Evolutionary conservation across 768 basidiomycete species (phyloP).

Genomic region (Phylloporus sp.): DNA sequence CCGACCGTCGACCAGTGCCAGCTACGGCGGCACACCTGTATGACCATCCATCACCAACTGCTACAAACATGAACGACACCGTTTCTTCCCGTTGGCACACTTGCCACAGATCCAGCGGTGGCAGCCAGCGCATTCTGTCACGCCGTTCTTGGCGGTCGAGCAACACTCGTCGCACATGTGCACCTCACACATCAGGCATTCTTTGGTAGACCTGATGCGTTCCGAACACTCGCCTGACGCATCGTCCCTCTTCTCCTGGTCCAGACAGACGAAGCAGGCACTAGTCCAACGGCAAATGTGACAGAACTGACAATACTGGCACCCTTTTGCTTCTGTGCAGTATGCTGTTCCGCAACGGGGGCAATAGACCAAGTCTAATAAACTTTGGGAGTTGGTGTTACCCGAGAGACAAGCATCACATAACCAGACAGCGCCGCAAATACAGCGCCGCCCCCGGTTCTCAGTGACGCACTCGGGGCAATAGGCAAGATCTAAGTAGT

Average conservation of each 20-base stretch:
- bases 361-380: background rate
- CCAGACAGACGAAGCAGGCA: background rate
- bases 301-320: background rate
- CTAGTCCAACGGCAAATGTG: background rate
- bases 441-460: background rate
- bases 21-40: too few relatives aligned
- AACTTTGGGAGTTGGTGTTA: accelerated
- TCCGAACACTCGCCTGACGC: background rate
- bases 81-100: too few relatives aligned
- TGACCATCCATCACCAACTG: too few relatives aligned
- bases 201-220: too few relatives aligned
- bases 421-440: background rate
- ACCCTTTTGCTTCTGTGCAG: background rate
- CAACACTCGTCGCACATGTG: background rate
- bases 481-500: background rate
- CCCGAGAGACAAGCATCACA: background rate
- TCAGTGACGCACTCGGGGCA: background rate
- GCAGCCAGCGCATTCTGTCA: background rate
- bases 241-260: background rate
- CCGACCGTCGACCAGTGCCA: too few relatives aligned
- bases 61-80: too few relatives aligned
- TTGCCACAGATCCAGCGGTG: background rate
- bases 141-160: background rate
- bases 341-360: background rate
- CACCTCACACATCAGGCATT: too few relatives aligned